A percentile compares a stretch with the other conserved stretches of the same genome.
Evolutionary conservation across 306 rosid species (phyloP).

Genomic region (Prunus salicina): DNA sequence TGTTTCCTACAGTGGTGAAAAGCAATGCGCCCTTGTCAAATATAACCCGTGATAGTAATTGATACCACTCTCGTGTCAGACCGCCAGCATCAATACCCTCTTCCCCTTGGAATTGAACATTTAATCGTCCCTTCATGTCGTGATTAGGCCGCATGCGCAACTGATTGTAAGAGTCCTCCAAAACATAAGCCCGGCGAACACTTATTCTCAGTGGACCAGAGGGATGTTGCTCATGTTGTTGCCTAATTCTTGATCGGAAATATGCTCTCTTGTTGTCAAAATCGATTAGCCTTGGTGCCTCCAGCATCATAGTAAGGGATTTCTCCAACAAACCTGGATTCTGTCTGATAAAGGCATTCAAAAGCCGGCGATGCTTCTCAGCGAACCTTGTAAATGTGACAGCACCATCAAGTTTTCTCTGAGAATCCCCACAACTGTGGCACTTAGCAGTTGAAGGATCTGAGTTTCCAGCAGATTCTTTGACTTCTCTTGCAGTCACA

Average conservation of each 20-base stretch:
- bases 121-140: conserved; percentile 86
- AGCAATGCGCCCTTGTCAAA: conserved; percentile 97
- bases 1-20: conserved; percentile 92
- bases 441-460: conserved; percentile 34
- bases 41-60: conserved; percentile 86
- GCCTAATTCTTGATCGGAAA: conserved; percentile 97
- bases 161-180: conserved; percentile 97
- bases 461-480: conserved; percentile 75
- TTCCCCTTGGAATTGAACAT: conserved; percentile 98
- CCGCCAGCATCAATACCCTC: conserved; percentile 99
- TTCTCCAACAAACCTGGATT: conserved; percentile 93
- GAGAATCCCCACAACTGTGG: conserved; percentile 49
- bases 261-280: conserved; percentile 94
- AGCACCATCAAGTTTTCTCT: conserved; percentile 67
- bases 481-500: conserved; percentile 91
- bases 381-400: conserved; percentile 87
- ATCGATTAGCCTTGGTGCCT: conserved; percentile 94
- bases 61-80: conserved; percentile 99
- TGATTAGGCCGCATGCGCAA: conserved; percentile 89
- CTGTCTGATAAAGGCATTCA: conserved; percentile 94
- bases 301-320: conserved; percentile 93
- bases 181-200: conserved; percentile 91
- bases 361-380: conserved; percentile 94
- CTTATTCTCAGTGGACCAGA: conserved; percentile 84
- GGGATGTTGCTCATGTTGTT: conserved; percentile 89